Evolutionary conservation across 2,329 filamentous ascomycete species (phyloP), one percentile per base, ranked within the genome.

Genomic region (Exophiala sp.): DNA sequence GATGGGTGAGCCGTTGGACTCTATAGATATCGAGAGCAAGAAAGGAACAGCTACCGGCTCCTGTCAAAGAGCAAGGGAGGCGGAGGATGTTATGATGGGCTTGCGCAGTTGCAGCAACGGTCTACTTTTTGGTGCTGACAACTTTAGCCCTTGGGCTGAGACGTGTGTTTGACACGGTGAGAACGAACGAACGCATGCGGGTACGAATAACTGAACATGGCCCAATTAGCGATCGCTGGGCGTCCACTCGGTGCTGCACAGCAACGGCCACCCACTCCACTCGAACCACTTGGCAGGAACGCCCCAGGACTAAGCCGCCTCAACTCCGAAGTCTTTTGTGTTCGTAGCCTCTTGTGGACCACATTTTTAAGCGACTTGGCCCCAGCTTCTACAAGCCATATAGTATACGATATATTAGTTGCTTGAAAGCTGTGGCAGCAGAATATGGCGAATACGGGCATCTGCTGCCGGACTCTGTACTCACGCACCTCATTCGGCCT

Each of bases 211-310:
- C 4, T 29, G 24, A 29, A 8, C 24, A 29, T 29, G 24, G 24
- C 7, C 24, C 24, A 29, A 29, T 29, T 29, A 8, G 24, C 24
- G 24, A 8, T 29, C 24, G 24, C 24, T 3, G 7, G 24, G 24
- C 24, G 38, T 14, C 48, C 21, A 39, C 44, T 34, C 33, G 34
- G 39, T 32, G 29, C 49, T 50, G 47, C 47, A 42, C 47, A 43
- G 47, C 47, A 50, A 50, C 47, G 12, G 38, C 47, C 35, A 39
- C 42, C 32, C 32, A 16, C 33, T 42, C 29, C 24, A 29, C 24
- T 29, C 24, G 24, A 8, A 29, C 24, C 24, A 29, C 47, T 42
- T 50, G 47, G 47, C 47, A 50, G 47, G 47, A 14, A 50, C 47
- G 18, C 12, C 16, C 34, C 38, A 6, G 11, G 14, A 10, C 35